Evolutionary conservation across 352 stramenopile genomes (phyloP), one percentile per base, ranked within the genome.

Genomic region (Aphanomyces invadans): DNA sequence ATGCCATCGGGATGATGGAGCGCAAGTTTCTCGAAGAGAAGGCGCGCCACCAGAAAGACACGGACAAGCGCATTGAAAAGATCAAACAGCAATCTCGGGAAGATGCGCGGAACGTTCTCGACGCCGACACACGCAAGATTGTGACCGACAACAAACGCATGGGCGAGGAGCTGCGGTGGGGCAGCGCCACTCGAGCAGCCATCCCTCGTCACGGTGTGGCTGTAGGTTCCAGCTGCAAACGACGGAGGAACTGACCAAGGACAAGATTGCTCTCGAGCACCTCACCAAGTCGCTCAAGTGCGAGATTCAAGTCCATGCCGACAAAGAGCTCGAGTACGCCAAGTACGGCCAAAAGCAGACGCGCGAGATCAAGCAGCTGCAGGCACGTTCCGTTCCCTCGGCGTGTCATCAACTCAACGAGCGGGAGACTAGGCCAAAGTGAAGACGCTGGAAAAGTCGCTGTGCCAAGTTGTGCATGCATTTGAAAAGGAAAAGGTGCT

Each of bases 101-200:
- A 56, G 91, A 97, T 71, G 89, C 89, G 15, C 84, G 92, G 68
- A 90, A 91, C 44, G 88, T 87, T 1, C 80, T 97, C 3, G 88
- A 96, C 62, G 84, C 77, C 21, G 89, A 97, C 71, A 96, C 90
- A 36, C 83, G 88, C 56, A 95, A 95, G 64, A 96, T 97, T 65
- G 80, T 96, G 51, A 88, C 82, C 1, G 86, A 97, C 67, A 97
- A 98, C 71, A 88, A 89, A 21, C 78, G 89, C 49, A 96, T 98
- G 88, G 81, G 77, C 51, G 90, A 97, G 59, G 92, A 98, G 74
- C 74, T 97, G 31, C 81, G 82, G 44, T 64, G 32, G n/a, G 53
- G 10, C 9, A 56, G 49, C 15, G 49, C 9, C 9, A 42, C 44
- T n/a, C 38, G 31, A 25, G 12, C 15, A 3, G 11, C 17, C 12